Percentiles rank a stretch among this genome's conserved stretches.
Evolutionary conservation across 2,329 filamentous ascomycete species (phyloP).

Genomic region (Thelonectria rubi): DNA sequence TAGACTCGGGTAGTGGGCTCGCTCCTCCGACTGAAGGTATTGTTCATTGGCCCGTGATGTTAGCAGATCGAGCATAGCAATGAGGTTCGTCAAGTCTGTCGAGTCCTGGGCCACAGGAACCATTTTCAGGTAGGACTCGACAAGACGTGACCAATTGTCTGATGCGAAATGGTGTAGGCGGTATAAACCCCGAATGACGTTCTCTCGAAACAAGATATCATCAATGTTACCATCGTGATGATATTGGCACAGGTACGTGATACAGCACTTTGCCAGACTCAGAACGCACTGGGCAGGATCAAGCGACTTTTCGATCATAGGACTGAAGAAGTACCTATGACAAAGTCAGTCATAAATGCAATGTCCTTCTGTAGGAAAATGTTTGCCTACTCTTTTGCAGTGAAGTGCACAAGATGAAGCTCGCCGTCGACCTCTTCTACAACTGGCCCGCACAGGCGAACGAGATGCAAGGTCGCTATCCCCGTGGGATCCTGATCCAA

Average conservation of each 20-base stretch:
- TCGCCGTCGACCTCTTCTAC: slow-evolving; percentile 20
- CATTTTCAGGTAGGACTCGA: not conserved
- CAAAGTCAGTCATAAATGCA: not conserved
- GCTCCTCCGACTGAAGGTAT: too few relatives aligned
- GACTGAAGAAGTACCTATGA: not conserved
- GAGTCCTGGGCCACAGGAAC: not conserved
- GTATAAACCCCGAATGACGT: not conserved
- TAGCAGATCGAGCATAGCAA: too few relatives aligned
- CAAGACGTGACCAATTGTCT: not conserved
- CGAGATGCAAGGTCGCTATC: not conserved
- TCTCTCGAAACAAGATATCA: not conserved
- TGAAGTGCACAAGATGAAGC: slow-evolving; percentile 31
- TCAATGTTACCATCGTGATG: not conserved
- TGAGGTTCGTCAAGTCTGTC: too few relatives aligned
- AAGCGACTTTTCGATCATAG: not conserved
- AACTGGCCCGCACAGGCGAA: slow-evolving; percentile 19
- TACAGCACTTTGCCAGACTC: not conserved
- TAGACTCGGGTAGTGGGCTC: too few relatives aligned
- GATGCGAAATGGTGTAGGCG: slow-evolving; percentile 4
- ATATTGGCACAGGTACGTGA: slow-evolving; percentile 2
- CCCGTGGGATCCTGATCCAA: not conserved
- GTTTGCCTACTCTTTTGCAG: slow-evolving; percentile 12
- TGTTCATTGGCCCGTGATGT: too few relatives aligned
- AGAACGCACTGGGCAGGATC: not conserved
- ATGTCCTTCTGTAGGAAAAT: too few relatives aligned